phyloP scores from a whole-genome alignment of 139 green algal species.

The Nannochloris sp. region DNA sequence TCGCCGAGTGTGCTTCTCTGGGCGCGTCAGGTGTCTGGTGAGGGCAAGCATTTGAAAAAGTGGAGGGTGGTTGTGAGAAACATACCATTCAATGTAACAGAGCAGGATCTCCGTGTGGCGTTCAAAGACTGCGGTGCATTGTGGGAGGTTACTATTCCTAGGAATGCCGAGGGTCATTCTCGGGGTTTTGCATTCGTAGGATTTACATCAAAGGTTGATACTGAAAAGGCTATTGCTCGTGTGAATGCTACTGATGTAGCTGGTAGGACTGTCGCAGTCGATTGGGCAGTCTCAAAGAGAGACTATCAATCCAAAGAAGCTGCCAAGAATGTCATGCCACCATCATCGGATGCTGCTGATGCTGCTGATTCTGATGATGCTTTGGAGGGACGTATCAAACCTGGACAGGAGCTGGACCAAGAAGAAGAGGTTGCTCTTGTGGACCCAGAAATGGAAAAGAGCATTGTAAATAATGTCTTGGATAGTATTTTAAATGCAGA shows the following conservation, averaged over 20 bases:
- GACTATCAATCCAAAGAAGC: slow-evolving; percentile 31
- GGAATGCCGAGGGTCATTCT: slow-evolving; percentile 36
- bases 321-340: not conserved
- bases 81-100: slow-evolving; percentile 67
- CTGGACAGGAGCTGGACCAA: slow-evolving; percentile 6
- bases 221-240: slow-evolving; percentile 61
- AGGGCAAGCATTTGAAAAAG: slow-evolving; percentile 74
- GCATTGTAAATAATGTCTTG: slow-evolving; percentile 23
- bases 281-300: slow-evolving; percentile 83
- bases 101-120: slow-evolving; percentile 37
- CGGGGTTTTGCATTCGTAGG: slow-evolving; percentile 85
- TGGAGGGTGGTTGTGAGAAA: slow-evolving; percentile 90
- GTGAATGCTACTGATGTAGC: slow-evolving; percentile 66
- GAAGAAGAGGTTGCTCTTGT: slow-evolving; percentile 11
- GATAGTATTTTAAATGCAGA: slow-evolving; percentile 1
- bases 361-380: not conserved
- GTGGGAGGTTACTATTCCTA: slow-evolving; percentile 66
- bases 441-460: slow-evolving; percentile 23
- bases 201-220: slow-evolving; percentile 63
- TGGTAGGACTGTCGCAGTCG: slow-evolving; percentile 66
- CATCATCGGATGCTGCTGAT: not conserved
- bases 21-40: slow-evolving; percentile 61
- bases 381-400: not conserved
- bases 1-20: slow-evolving; percentile 7
- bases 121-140: slow-evolving; percentile 51